Conservation (phyloP, 176 grass and related monocot species). For the Stipa capillata region DNA sequence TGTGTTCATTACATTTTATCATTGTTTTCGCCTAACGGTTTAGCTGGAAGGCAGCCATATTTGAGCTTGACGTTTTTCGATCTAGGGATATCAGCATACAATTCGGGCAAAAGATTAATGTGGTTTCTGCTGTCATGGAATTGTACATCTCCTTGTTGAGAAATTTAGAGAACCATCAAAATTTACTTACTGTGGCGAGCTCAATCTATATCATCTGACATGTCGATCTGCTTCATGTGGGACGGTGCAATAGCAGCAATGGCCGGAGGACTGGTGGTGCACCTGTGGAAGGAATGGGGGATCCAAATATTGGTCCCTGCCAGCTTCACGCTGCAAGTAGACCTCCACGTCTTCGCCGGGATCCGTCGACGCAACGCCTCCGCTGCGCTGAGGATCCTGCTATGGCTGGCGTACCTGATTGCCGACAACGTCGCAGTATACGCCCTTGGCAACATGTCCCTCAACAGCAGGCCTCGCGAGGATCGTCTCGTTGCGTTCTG, state of each 20-base stretch:
- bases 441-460: slow-evolving; percentile 18
- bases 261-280: neutral
- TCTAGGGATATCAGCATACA: too few species aligned
- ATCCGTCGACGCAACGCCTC: neutral
- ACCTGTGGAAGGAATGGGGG: neutral
- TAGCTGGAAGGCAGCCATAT: too few species aligned
- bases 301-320: neutral
- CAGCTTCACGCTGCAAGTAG: neutral
- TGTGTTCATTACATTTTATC: too few species aligned
- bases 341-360: neutral
- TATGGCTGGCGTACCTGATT: slow-evolving; percentile 22
- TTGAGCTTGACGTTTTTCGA: too few species aligned
- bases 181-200: too few species aligned
- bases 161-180: too few species aligned
- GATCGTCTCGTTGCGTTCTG: neutral
- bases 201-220: too few species aligned
- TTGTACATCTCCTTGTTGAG: too few species aligned
- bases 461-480: neutral
- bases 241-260: neutral
- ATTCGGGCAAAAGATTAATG: too few species aligned
- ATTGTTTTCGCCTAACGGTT: too few species aligned
- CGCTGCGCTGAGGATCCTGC: neutral
- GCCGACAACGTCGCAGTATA: slow-evolving; percentile 18
- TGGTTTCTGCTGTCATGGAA: too few species aligned
- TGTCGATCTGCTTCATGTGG: neutral